A percentile compares a stretch with the other conserved stretches of the same genome.
phyloP scores from a whole-genome alignment of 768 basidiomycete species.

The Trametes cingulata region DNA sequence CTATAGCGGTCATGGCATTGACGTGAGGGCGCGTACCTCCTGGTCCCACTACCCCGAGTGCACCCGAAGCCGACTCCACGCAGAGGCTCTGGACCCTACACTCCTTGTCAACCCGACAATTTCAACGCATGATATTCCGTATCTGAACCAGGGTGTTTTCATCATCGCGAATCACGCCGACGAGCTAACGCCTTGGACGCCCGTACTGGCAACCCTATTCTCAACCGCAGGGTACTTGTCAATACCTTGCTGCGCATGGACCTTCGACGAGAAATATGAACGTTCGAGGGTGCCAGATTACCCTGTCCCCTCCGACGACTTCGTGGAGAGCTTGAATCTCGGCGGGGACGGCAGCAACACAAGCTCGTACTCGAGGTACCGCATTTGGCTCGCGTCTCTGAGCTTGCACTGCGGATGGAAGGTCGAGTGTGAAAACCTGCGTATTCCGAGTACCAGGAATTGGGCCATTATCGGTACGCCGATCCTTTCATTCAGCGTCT shows the following conservation, averaged over 20 bases:
- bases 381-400: constrained; percentile 81
- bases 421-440: constrained; percentile 79
- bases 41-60: constrained; percentile 75
- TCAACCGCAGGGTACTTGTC: constrained; percentile 68
- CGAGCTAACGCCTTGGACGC: constrained; percentile 94
- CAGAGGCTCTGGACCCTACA: constrained; percentile 72
- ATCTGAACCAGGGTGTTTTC: constrained; percentile 55
- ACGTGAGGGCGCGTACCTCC: constrained; percentile 81
- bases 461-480: constrained; percentile 85
- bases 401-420: constrained; percentile 80
- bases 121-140: constrained; percentile 20
- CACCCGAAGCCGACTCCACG: constrained; percentile 62
- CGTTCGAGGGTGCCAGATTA: constrained; percentile 41
- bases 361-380: constrained; percentile 79
- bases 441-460: constrained; percentile 92
- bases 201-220: constrained; percentile 69
- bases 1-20: constrained; percentile 81
- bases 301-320: constrained; percentile 29
- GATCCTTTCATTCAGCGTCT: neutral
- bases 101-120: constrained; percentile 7
- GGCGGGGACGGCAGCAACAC: constrained; percentile 59
- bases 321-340: constrained; percentile 50
- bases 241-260: constrained; percentile 92
- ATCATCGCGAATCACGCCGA: constrained; percentile 96
- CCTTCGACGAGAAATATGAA: constrained; percentile 68